phyloP scores from a whole-genome alignment of 2,329 filamentous ascomycete genomes.

The Orbilia brochopaga region DNA sequence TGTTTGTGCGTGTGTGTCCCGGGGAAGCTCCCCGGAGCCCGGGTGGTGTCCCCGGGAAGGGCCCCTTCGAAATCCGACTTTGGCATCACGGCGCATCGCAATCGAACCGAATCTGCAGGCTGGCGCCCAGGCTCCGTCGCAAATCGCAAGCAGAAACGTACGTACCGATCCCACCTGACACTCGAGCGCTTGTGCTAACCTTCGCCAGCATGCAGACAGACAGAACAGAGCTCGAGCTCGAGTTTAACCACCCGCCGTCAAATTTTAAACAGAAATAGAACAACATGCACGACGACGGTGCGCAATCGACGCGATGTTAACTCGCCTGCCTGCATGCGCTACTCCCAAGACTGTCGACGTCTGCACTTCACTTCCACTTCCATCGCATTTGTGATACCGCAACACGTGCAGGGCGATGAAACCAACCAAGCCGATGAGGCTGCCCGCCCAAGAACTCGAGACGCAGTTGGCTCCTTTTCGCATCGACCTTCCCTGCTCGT shows the following conservation, averaged over 20 bases:
- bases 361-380: conserved; percentile 7
- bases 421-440: conserved; percentile 48
- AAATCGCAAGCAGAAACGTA: conserved; percentile 32
- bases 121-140: conserved; percentile 13
- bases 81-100: conserved; percentile 5
- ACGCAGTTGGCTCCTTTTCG: conserved; percentile 37
- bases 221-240: conserved; percentile 13
- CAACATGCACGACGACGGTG: conserved; percentile 9
- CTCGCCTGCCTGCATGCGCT: too few relatives aligned
- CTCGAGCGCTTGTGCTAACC: conserved; percentile 15
- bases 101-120: background rate
- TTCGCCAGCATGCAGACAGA: conserved; percentile 15
- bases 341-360: background rate
- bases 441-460: conserved; percentile 27
- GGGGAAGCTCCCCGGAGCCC: conserved; percentile 1
- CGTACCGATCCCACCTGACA: conserved; percentile 11
- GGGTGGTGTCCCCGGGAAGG: conserved; percentile 12
- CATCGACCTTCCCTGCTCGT: conserved; percentile 37
- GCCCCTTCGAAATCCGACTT: background rate
- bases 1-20: conserved; percentile 19
- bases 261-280: conserved; percentile 7
- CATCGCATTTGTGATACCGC: conserved; percentile 34
- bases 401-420: conserved; percentile 51
- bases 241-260: background rate
- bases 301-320: background rate